Evolutionary conservation across 257 asterid species (phyloP).

Genomic region (Fraxinus pennsylvanica): DNA sequence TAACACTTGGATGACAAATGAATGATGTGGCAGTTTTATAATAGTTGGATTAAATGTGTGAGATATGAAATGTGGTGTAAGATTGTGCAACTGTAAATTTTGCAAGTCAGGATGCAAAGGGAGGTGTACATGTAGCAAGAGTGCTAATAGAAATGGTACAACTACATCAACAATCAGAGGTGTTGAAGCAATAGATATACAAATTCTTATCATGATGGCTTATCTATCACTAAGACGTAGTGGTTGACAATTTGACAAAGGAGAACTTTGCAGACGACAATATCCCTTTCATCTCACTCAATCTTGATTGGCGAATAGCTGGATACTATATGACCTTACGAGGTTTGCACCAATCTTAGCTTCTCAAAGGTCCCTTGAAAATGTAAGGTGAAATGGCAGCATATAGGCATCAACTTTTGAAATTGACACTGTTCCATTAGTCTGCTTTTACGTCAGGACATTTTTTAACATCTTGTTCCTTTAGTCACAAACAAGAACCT

Average conservation of each 20-base stretch:
- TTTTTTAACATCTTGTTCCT: slow-evolving; percentile 38
- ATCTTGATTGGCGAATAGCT: neutral
- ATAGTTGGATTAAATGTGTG: too few species aligned
- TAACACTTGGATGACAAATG: too few species aligned
- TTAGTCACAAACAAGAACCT: slow-evolving; percentile 32
- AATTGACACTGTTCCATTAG: slow-evolving; percentile 27
- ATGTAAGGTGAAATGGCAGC: slow-evolving; percentile 28
- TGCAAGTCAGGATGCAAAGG: too few species aligned
- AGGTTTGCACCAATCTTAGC: slow-evolving; percentile 3
- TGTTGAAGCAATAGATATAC: neutral
- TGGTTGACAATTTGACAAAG: neutral
- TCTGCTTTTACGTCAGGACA: slow-evolving; percentile 28
- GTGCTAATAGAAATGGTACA: neutral
- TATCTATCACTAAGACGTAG: neutral
- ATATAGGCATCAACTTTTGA: neutral
- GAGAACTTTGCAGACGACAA: neutral
- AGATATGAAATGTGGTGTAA: too few species aligned
- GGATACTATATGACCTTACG: neutral
- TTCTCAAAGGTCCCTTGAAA: slow-evolving; percentile 42
- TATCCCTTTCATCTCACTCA: neutral
- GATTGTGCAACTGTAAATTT: too few species aligned
- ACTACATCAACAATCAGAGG: neutral
- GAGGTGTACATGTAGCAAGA: too few species aligned
- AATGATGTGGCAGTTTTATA: too few species aligned
- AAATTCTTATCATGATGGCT: too few species aligned